phyloP scores from a whole-genome alignment of 495 filamentous ascomycete genomes.

The Letharia lupina region DNA sequence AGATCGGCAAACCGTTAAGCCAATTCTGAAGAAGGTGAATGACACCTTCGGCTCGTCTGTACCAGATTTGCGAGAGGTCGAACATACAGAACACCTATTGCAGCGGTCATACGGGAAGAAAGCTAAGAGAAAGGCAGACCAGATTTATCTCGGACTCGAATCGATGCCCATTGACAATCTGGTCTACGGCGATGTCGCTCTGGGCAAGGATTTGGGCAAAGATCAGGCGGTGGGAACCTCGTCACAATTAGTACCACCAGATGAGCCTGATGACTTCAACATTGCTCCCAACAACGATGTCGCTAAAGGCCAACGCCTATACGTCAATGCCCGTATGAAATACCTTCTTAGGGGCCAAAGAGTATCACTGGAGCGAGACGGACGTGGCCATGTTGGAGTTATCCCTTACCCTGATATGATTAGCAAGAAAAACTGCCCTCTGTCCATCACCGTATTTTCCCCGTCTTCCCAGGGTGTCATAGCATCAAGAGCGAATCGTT shows the following conservation, averaged over 20 bases:
- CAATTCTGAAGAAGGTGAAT: not conserved
- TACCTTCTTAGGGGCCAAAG: conserved; percentile 24
- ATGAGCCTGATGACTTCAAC: conserved; percentile 10
- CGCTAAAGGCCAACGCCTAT: conserved; percentile 22
- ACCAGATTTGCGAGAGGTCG: not conserved
- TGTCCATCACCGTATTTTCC: conserved; percentile 23
- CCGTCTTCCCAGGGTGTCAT: not conserved
- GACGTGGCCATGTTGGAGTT: conserved; percentile 3
- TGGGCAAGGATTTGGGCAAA: conserved; percentile 25
- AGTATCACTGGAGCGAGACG: conserved; percentile 6
- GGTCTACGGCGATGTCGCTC: conserved; percentile 30
- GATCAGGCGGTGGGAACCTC: too few species aligned
- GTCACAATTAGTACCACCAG: not conserved
- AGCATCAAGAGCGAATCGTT: conserved; percentile 19
- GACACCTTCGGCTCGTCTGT: not conserved
- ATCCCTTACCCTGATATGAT: conserved; percentile 23
- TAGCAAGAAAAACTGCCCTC: conserved; percentile 18
- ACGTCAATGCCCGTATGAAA: conserved; percentile 27
- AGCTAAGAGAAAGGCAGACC: conserved; percentile 7
- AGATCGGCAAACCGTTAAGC: not conserved
- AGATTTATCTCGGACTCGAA: conserved; percentile 28
- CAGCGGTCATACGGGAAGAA: conserved; percentile 14
- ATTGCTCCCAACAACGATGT: not conserved
- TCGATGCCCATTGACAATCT: conserved; percentile 33
- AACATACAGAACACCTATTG: not conserved